Base-by-base conservation (phyloP, 2,329 filamentous ascomycete species). In the Colletotrichum cordylinicola region DNA sequence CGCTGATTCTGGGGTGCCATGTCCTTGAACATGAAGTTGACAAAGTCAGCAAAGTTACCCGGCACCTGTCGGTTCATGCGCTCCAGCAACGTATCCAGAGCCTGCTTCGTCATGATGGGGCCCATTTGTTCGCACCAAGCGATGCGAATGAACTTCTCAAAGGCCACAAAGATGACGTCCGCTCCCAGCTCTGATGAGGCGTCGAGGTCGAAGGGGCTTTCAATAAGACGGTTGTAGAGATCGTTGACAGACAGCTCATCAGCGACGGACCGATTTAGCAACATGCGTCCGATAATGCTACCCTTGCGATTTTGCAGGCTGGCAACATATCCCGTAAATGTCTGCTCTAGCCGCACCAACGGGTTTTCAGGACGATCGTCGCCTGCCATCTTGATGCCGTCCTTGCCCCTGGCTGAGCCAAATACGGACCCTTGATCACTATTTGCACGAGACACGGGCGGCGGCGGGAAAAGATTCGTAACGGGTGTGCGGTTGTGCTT, bases 91-190 rank as follows among this genome's bases (percentile, higher is more conserved):
- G 92, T 91, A 72, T 94, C 91, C 48, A 98, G 88, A 7, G 92
- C 90, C 62, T 93, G 89, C 68, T 91, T 89, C 2, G 94, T 92
- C 83, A 98, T 92, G 71, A 98, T 91, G 4, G 95, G 92, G 0
- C 96, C 96, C 89, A 98, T 96, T 79, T 95, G 93, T 78, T 96
- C 94, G 75, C 91, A 93, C 96, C 96, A 98, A 15, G 95, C 96
- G 77, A 96, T 93, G 74, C 92, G 93, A 76, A 98, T 87, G 79
- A 98, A 98, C 77, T 98, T 98, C 83, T 98, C 96, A 82, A 98
- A 98, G 0, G 96, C 94, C 31, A 94, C 94, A 81, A 98, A 98
- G 7, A 98, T 90, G 24, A 96, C 93, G 81, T 98, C 96, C 10
- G 96, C 92, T 4, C 93, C 91, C 10, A 95, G 90, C 75, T 98